Base-by-base conservation (phyloP, 2,329 filamentous ascomycete species). In the Sphaerulina vaccinii region DNA sequence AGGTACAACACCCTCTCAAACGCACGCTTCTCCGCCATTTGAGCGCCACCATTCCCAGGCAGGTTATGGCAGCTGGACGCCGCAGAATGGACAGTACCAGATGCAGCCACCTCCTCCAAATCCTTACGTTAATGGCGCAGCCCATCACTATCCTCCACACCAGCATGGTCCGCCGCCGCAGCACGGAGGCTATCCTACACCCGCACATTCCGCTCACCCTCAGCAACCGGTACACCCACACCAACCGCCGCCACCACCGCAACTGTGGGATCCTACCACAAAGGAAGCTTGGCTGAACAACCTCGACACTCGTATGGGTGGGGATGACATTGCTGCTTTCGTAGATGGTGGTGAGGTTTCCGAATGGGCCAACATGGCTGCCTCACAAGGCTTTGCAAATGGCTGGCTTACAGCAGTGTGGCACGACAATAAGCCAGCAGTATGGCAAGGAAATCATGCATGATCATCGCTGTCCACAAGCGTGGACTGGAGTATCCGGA, bases 311-410 rank as follows among this genome's bases (percentile, higher is more conserved):
- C 57, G 63, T 1, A 66, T 73, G 33, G 66, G 68, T 9, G 69
- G 68, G n/a, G 70, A 72, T 48, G 70, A 73, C 51, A 57, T 73
- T 11, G 69, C 70, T 7, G 70, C 69, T 5, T 73, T 73, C 52
- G 68, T 70, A 10, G 69, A 70, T 35, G 70, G 70, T 6, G 68
- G 62, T 16, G 67, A 68, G 37, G 63, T 68, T 51, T 58, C 63
- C 11, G 64, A 69, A 18, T 71, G 64, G 63, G 63, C 63, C 45
- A 56, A 51, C n/a, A 53, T 60, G 61, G 60, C 57, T 32, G 59
- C 56, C 10, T 53, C 50, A 11, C 49, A 57, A 24, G 55, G 55
- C 37, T 61, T 56, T 21, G 55, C 50, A 10, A 60, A 56, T 33
- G 62, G 65, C 7, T 68, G 65, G 65, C 52, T 68, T 38, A 63